phyloP scores from a whole-genome alignment of 306 rosid species.

The Elaeagnus macrophylla region DNA sequence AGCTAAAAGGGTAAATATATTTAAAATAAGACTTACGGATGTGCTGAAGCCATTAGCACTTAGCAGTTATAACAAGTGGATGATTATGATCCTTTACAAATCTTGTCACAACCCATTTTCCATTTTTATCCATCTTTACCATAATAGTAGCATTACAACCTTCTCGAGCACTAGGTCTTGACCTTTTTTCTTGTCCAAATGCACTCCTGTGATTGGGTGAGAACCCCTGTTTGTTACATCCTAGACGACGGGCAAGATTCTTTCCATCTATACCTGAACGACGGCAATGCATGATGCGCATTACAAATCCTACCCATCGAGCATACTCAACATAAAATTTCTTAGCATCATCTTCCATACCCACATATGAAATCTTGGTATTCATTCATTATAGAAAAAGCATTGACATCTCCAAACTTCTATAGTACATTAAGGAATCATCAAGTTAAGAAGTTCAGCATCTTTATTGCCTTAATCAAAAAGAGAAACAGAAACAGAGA shows the following conservation, averaged over 20 bases:
- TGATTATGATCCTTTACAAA: slow-evolving; percentile 85
- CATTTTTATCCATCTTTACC: slow-evolving; percentile 83
- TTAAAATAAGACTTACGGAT: slow-evolving; percentile 40
- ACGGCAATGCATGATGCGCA: slow-evolving; percentile 86
- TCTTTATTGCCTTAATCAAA: no score
- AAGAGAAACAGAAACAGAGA: no score
- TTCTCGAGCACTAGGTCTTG: slow-evolving; percentile 81
- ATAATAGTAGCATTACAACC: slow-evolving; percentile 91
- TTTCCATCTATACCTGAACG: slow-evolving; percentile 78
- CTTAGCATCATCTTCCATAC: slow-evolving; percentile 85
- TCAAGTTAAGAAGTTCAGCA: no score
- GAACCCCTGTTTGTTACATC: slow-evolving; percentile 91
- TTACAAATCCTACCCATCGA: slow-evolving; percentile 59
- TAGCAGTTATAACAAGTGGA: slow-evolving; percentile 57
- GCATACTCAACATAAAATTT: slow-evolving; percentile 66
- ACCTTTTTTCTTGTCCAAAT: slow-evolving; percentile 53
- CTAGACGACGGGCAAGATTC: slow-evolving; percentile 91
- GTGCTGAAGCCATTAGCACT: slow-evolving; percentile 67
- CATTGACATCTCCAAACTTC: slow-evolving; percentile 39
- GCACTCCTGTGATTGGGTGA: slow-evolving; percentile 56
- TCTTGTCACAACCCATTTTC: slow-evolving; percentile 89
- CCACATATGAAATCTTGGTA: no score
- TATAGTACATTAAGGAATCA: no score
- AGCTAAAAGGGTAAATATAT: slow-evolving; percentile 1
- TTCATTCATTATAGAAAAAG: no score